Evolutionary conservation across 2,329 filamentous ascomycete genomes (phyloP).

Genomic region (Penicillium sp.): DNA sequence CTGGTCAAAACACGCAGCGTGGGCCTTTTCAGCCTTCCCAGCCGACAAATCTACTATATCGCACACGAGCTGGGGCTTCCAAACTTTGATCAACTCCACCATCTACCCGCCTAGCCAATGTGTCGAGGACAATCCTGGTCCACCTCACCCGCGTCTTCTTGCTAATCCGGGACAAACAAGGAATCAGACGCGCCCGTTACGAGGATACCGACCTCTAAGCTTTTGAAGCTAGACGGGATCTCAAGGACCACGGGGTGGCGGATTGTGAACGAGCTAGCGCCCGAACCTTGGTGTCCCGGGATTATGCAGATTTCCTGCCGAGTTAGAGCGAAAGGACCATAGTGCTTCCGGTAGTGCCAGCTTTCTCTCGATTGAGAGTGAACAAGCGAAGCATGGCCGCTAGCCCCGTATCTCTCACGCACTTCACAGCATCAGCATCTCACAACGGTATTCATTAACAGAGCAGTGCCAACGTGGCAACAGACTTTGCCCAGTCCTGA

Average conservation of each 20-base stretch:
- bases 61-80: constrained; percentile 19
- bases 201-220: constrained; percentile 22
- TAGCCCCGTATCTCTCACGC: no score
- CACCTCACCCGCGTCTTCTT: constrained; percentile 29
- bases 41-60: constrained; percentile 36
- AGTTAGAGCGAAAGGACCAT: no score
- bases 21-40: constrained; percentile 35
- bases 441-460: no score
- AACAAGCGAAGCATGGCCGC: no score
- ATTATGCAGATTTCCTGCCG: not conserved
- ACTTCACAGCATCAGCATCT: no score
- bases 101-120: constrained; percentile 35
- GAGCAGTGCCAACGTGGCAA: no score
- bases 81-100: constrained; percentile 33
- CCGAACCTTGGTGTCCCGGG: not conserved
- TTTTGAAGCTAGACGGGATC: constrained; percentile 25
- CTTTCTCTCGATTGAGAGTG: no score
- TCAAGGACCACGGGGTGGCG: constrained; percentile 25
- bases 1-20: constrained; percentile 36
- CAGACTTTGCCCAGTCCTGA: no score
- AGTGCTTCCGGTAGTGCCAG: no score
- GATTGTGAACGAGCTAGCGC: constrained; percentile 23
- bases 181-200: constrained; percentile 38
- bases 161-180: constrained; percentile 20
- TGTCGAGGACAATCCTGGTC: constrained; percentile 30